A percentile compares a stretch with the other conserved stretches of the same genome.
Conservation (phyloP, 164 flowering plant genomes). For the Vitis amurensis region DNA sequence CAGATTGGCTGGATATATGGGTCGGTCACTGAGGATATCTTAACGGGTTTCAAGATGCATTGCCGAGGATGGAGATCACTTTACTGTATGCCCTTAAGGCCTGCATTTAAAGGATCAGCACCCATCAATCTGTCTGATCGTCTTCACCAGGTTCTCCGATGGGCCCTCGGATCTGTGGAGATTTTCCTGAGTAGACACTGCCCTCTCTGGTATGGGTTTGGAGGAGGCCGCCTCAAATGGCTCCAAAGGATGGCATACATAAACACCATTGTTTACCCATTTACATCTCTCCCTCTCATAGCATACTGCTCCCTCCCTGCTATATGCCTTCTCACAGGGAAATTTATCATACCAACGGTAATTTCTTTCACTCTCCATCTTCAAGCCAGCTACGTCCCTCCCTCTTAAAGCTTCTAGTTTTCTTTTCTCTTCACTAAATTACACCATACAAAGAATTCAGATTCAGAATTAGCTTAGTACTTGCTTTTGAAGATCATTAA, state of each 20-base stretch:
- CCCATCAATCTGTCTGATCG: conserved; percentile 96
- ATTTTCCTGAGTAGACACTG: conserved; percentile 95
- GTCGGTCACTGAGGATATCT: conserved; percentile 93
- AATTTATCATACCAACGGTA: conserved; percentile 98
- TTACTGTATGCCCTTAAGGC: conserved; percentile 95
- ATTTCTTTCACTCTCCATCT: conserved; percentile 15
- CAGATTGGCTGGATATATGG: conserved; percentile 99
- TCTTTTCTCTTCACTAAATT: too few species aligned
- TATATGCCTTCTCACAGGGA: conserved; percentile 94
- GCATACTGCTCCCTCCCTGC: conserved; percentile 93
- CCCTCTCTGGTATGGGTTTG: conserved; percentile 95
- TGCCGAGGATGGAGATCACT: conserved; percentile 99
- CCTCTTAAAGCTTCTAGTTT: too few species aligned
- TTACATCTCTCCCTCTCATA: conserved; percentile 91
- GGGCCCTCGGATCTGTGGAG: conserved; percentile 98
- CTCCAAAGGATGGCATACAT: conserved; percentile 91
- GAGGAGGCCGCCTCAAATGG: conserved; percentile 93
- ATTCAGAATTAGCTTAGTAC: too few species aligned
- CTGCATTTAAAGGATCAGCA: conserved; percentile 98
- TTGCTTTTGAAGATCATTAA: too few species aligned
- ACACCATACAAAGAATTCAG: too few species aligned
- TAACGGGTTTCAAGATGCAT: conserved; percentile 98
- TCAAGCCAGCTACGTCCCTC: background rate
- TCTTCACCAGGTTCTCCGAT: conserved; percentile 91
- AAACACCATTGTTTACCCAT: conserved; percentile 94